A percentile compares a stretch with the other conserved stretches of the same genome.
phyloP scores from a whole-genome alignment of 495 filamentous ascomycete genomes.

The Aspergillus sclerotiicarbonarius region DNA sequence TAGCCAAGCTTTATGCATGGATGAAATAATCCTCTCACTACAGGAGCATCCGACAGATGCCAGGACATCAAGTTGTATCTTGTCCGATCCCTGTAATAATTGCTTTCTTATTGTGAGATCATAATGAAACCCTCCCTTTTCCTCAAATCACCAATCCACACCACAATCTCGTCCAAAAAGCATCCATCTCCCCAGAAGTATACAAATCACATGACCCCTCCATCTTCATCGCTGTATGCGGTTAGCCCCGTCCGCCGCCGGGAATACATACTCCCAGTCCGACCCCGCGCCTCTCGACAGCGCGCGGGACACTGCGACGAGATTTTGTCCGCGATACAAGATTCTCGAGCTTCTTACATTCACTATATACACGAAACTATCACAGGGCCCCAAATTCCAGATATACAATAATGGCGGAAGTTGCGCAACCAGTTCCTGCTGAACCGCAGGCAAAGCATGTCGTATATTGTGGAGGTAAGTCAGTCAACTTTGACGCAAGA shows the following conservation, averaged over 20 bases:
- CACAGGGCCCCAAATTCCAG: background rate
- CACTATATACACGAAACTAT: background rate
- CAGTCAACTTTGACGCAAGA: slow-evolving; percentile 3
- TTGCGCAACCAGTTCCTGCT: slow-evolving; percentile 29
- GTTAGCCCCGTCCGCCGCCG: background rate
- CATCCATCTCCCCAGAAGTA: too few species aligned
- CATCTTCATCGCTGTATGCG: background rate
- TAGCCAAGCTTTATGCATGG: too few species aligned
- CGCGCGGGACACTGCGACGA: background rate
- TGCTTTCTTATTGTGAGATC: too few species aligned
- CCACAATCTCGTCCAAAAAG: too few species aligned
- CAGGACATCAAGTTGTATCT: too few species aligned
- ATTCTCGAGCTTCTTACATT: background rate
- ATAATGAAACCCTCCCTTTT: too few species aligned
- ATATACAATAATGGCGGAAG: slow-evolving; percentile 40
- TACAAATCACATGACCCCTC: too few species aligned
- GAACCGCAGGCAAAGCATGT: slow-evolving; percentile 66
- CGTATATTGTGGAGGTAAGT: slow-evolving; percentile 78
- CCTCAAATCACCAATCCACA: too few species aligned
- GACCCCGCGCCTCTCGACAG: background rate
- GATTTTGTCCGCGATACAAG: background rate
- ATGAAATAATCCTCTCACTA: too few species aligned
- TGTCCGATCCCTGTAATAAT: too few species aligned
- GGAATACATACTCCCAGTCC: background rate
- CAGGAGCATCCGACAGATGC: too few species aligned